These are phyloP conservation scores for Solanum dulcamara DNA, from an alignment of 257 asterid genomes.

Conservation along the genomic window DNA sequence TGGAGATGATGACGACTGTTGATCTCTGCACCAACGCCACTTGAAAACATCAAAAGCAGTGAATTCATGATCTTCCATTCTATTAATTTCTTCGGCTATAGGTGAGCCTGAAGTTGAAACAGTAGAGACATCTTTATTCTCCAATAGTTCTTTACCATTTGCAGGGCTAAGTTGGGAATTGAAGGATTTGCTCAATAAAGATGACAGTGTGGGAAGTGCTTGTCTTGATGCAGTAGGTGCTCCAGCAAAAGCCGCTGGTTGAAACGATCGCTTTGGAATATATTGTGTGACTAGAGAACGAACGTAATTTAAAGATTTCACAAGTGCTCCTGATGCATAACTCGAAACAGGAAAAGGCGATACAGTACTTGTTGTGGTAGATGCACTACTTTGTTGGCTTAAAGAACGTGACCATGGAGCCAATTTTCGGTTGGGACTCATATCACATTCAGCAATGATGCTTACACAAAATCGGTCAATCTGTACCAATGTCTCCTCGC, in stretches of 20 bases:
- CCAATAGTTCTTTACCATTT: constrained; percentile 66
- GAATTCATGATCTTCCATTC: constrained; percentile 59
- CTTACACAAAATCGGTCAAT: constrained; percentile 88
- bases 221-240: constrained; percentile 83
- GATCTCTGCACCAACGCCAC: constrained; percentile 97
- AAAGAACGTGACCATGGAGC: constrained; percentile 64
- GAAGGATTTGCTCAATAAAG: constrained; percentile 88
- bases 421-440: constrained; percentile 58
- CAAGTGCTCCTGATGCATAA: constrained; percentile 83
- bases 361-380: constrained; percentile 41
- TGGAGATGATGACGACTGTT: constrained; percentile 54
- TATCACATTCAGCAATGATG: constrained; percentile 81
- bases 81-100: constrained; percentile 77
- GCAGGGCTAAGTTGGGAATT: constrained; percentile 82
- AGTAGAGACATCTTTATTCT: constrained; percentile 68
- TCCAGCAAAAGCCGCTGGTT: constrained; percentile 95
- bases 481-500: constrained; percentile 89
- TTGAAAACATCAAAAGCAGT: constrained; percentile 76
- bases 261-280: constrained; percentile 89
- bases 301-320: constrained; percentile 84
- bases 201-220: constrained; percentile 77
- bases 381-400: constrained; percentile 45
- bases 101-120: constrained; percentile 62
- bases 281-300: constrained; percentile 91
- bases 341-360: constrained; percentile 80